Evolutionary conservation across 2,329 filamentous ascomycete genomes (phyloP), one percentile per base, ranked within the genome.

Genomic region (Clarireedia hainanense): DNA sequence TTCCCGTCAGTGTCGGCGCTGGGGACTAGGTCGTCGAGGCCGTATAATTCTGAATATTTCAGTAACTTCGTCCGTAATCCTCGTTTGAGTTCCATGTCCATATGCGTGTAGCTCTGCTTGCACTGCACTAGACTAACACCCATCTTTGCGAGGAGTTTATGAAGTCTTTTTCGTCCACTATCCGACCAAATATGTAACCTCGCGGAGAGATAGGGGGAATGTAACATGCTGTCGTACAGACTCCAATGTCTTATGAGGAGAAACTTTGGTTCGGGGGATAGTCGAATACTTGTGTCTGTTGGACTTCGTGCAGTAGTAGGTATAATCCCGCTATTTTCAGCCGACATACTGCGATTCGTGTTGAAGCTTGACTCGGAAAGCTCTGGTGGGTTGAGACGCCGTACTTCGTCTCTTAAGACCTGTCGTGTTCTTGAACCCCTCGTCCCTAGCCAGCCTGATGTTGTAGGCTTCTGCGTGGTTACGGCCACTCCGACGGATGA

Each of bases 121-220:
- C 91, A 96, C 73, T 99, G 92, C 5, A 86, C 87, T 39, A 97
- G 76, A 67, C 89, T 95, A 55, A 99, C 89, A 34, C 94, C 94
- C 92, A 99, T 99, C 72, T 97, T 99, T 45, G 94, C 94, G 2
- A 99, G 79, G 0, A 99, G 80, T 69, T 97, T 97, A 71, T 96
- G 89, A 20, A 99, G 76, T 51, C 92, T 83, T 70, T 95, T 95
- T 52, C 89, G 80, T 3, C 94, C 94, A 50, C 80, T 81, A 60
- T 97, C 94, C 58, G 86, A 95, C 92, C 94, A 99, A 47, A 96
- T 91, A 71, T 95, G 92, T 47, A 99, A 79, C 34, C 90, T 83
- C 3, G 92, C 89, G 58, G 95, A 92, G 4, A 99, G 81, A 67
- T 96, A 97, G 0, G 92, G 91, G 0, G 91, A 96, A 70, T 99